These are phyloP conservation scores for Clitopilus passeckerianus DNA, from an alignment of 768 basidiomycete species.

Conservation along the genomic window DNA sequence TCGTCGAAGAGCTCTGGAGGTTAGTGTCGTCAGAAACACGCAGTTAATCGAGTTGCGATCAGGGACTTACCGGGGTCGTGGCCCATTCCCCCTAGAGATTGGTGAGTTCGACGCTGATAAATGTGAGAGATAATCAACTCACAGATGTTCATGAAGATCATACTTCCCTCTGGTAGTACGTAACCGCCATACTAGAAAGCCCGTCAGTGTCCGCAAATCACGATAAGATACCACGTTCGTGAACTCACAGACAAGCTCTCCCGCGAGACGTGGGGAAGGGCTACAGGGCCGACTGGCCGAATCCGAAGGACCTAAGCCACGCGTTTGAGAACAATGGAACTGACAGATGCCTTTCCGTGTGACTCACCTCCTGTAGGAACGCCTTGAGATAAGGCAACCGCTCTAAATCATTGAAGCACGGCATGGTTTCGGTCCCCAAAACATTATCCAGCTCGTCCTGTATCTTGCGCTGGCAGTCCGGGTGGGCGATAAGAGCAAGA, in stretches of 20 bases:
- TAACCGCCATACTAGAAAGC: not conserved
- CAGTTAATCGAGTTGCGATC: too few species aligned
- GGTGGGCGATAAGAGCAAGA: conserved; percentile 33
- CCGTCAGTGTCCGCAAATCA: not conserved
- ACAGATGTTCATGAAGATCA: not conserved
- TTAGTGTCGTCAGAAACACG: not conserved
- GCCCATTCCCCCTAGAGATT: not conserved
- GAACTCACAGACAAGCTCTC: not conserved
- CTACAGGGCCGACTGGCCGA: not conserved
- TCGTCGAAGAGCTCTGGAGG: not conserved
- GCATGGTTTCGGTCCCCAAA: conserved; percentile 30
- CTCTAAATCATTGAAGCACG: conserved; percentile 23
- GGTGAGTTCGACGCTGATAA: not conserved
- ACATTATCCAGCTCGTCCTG: conserved; percentile 38
- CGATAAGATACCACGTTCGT: not conserved
- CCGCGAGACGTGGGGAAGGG: not conserved
- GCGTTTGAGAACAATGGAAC: not conserved
- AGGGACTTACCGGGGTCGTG: not conserved
- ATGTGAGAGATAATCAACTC: not conserved
- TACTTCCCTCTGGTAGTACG: not conserved
- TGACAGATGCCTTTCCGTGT: not conserved
- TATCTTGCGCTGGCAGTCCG: conserved; percentile 27
- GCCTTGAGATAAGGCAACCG: conserved; percentile 10
- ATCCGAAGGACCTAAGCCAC: not conserved
- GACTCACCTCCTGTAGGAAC: conserved; percentile 8